Evolutionary conservation across 345 rosid genomes (phyloP).

Genomic region (Linum usitatissimum): DNA sequence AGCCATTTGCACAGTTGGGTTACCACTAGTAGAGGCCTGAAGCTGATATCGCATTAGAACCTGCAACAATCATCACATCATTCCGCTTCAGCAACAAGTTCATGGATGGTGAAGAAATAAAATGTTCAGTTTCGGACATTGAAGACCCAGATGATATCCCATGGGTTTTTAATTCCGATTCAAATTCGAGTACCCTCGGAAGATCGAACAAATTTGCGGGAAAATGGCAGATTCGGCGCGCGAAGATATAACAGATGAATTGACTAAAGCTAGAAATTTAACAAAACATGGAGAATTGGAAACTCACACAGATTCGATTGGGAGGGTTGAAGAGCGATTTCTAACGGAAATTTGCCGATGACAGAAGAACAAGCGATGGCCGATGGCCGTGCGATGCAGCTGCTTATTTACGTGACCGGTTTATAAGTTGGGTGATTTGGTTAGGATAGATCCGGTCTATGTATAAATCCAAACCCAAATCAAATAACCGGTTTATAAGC

Average conservation of each 20-base stretch:
- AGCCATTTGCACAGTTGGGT: conserved; percentile 24
- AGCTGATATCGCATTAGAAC: conserved; percentile 41
- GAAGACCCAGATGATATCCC: conserved; percentile 30
- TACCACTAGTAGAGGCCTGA: conserved; percentile 26
- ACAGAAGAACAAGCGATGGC: neutral
- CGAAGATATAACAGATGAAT: conserved; percentile 16
- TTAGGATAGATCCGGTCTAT: no score
- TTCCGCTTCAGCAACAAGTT: conserved; percentile 75
- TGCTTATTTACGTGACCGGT: no score
- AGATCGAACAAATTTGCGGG: no score
- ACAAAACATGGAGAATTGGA: neutral
- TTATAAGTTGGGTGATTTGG: no score
- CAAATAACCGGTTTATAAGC: no score
- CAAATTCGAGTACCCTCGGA: conserved; percentile 23
- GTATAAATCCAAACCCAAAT: no score
- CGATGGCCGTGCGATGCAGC: no score
- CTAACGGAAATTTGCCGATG: neutral
- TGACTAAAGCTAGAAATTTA: neutral
- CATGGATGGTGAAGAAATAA: conserved; percentile 78
- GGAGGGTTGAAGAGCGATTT: neutral
- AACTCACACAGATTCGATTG: neutral
- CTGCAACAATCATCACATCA: conserved; percentile 81
- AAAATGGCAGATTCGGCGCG: conserved; percentile 18
- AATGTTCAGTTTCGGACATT: conserved; percentile 41
- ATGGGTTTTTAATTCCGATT: conserved; percentile 53